Conservation (phyloP, 2,329 filamentous ascomycete genomes). For the Sclerotinia subarctica region DNA sequence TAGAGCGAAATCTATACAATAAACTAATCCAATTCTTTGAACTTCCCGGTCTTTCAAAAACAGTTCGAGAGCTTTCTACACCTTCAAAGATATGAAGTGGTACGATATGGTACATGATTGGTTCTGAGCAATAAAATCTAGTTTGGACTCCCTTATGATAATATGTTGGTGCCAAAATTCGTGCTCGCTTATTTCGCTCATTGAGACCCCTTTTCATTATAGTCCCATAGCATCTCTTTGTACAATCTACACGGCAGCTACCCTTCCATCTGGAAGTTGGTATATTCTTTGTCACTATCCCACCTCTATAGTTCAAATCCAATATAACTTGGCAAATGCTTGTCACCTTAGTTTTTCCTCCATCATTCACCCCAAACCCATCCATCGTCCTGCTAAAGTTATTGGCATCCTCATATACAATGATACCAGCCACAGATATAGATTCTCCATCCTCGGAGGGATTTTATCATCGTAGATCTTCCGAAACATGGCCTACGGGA, state of each 20-base stretch:
- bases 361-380: not conserved
- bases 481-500: not conserved
- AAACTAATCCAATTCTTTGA: not conserved
- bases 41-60: not conserved
- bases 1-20: not conserved
- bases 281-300: not conserved
- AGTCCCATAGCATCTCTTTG: not conserved
- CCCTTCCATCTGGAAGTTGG: not conserved
- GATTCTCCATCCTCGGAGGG: not conserved
- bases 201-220: not conserved
- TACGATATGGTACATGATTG: not conserved
- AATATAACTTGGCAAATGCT: constrained; percentile 9
- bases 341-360: not conserved
- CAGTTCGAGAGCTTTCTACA: not conserved
- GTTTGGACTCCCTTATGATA: not conserved
- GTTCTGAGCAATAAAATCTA: too few species aligned
- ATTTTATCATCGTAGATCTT: constrained; percentile 1
- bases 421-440: not conserved
- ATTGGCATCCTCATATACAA: not conserved
- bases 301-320: not conserved
- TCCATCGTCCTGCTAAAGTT: not conserved
- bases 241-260: not conserved
- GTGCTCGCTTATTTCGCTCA: not conserved
- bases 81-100: not conserved
- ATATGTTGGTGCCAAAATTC: not conserved